Percentiles rank a stretch among this genome's conserved stretches.
phyloP scores from a whole-genome alignment of 805 yeast species.

The Metschnikowia matae region DNA sequence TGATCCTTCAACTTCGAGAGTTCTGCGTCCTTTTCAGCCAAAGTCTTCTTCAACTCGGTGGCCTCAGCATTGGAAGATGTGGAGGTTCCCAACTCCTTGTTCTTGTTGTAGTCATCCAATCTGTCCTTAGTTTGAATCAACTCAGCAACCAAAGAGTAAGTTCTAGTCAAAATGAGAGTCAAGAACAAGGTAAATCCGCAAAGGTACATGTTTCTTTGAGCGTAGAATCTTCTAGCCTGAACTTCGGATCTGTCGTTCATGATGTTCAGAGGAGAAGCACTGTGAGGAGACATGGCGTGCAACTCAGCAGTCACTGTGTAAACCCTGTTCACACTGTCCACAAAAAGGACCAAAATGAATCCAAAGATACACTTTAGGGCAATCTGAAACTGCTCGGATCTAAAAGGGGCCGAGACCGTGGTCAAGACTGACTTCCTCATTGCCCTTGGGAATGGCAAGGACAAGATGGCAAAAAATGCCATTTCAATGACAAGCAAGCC shows the following conservation, averaged over 20 bases:
- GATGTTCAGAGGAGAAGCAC: conserved; percentile 16
- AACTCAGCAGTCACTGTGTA: conserved; percentile 64
- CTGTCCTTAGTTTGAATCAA: conserved; percentile 61
- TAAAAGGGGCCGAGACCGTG: conserved; percentile 63
- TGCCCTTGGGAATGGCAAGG: conserved; percentile 79
- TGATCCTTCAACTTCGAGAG: conserved; percentile 68
- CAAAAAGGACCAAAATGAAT: conserved; percentile 76
- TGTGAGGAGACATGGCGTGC: conserved; percentile 27
- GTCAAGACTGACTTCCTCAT: conserved; percentile 65
- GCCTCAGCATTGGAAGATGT: conserved; percentile 32
- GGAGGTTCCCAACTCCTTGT: conserved; percentile 18
- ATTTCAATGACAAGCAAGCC: conserved; percentile 75
- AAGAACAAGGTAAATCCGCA: conserved; percentile 94
- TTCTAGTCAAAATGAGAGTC: conserved; percentile 79
- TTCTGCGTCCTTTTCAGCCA: conserved; percentile 58
- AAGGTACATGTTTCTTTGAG: conserved; percentile 93
- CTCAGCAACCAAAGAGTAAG: conserved; percentile 75
- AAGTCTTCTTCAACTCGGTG: conserved; percentile 40
- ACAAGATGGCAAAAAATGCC: conserved; percentile 70
- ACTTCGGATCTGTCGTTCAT: conserved; percentile 70
- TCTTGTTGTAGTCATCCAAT: conserved; percentile 36
- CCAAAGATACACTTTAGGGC: conserved; percentile 78
- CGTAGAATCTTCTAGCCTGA: conserved; percentile 87
- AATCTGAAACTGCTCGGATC: conserved; percentile 66
- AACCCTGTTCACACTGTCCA: conserved; percentile 86